Evolutionary conservation across 1,284 basidiomycete genomes (phyloP).

Genomic region (Cutaneotrichosporon sp.): DNA sequence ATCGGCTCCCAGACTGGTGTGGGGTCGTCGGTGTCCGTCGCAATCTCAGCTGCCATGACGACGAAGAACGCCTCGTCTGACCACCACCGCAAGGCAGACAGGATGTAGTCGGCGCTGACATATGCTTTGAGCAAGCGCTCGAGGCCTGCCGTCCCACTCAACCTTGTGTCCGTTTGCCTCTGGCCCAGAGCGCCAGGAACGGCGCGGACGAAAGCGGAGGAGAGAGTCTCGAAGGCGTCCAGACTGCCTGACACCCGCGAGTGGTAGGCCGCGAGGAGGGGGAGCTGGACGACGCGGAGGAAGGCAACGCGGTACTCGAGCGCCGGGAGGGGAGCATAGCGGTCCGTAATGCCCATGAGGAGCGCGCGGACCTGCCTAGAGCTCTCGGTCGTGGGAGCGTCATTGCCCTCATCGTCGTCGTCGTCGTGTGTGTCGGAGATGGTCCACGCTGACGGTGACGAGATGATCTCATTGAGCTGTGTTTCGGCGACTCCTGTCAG

Average conservation of each 20-base stretch:
- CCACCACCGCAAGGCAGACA: conserved; percentile 66
- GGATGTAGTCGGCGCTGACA: conserved; percentile 68
- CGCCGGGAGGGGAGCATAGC: conserved; percentile 79
- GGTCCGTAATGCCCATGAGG: conserved; percentile 87
- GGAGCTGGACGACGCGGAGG: conserved; percentile 71
- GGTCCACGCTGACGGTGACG: conserved; percentile 78
- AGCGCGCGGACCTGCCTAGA: conserved; percentile 75
- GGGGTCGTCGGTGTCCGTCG: conserved; percentile 21
- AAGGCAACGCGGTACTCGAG: conserved; percentile 74
- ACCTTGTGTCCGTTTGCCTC: conserved; percentile 2
- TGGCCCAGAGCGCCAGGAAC: conserved; percentile 73
- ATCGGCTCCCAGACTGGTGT: conserved; percentile 64
- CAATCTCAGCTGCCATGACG: conserved; percentile 74
- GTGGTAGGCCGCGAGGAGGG: conserved; percentile 72
- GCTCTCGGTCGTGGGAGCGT: conserved; percentile 59
- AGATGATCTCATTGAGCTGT: conserved; percentile 74
- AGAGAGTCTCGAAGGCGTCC: conserved; percentile 88
- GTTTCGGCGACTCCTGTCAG: conserved; percentile 58
- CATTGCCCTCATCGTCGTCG: conserved; percentile 54
- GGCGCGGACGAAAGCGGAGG: conserved; percentile 76
- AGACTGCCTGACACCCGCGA: conserved; percentile 73
- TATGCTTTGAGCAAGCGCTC: conserved; percentile 76
- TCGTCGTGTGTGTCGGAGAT: conserved; percentile 64
- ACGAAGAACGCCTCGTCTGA: conserved; percentile 88
- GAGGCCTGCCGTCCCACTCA: conserved; percentile 73